Base-by-base conservation (phyloP, 208 protist species). In the Acanthamoeba royreba region DNA sequence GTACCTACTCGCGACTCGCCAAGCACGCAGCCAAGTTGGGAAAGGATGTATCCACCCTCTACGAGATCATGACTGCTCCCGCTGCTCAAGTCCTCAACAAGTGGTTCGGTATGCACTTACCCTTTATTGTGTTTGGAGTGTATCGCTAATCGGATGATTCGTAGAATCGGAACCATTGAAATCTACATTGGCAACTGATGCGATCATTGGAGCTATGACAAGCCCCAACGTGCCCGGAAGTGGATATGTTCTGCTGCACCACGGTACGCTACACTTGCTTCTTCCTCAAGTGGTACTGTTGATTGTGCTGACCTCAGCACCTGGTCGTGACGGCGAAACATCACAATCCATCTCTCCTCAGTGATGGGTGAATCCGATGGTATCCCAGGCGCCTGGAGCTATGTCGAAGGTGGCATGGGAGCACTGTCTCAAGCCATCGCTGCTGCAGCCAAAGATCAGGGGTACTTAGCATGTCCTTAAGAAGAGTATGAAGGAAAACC, bases 211-310 rank as follows among this genome's bases (percentile, higher is more conserved):
- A 4, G 95, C 93, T 33, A 95, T 96, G 87, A 79, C 66, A 2
- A 93, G 85, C 42, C 96, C 95, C 40, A 46, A 33, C 15, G 43
- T 61, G 19, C 90, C 93, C 31, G 96, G 96, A n/a, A 88, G 43
- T 66, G 93, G 52, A 8, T 97, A 97, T 47, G 96, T 97, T 0
- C 93, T 97, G 4, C 58, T 97, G 0, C 96, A 97, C 87, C 96
- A 97, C 55, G 93, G 86, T 92, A 13, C 55, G 9, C 45, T n/a
- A 66, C 0, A 7, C 61, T 49, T 33, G 9, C 25, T 28, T 28
- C 2, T 28, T 28, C 53, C 7, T 28, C 53, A 4, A 4, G 31
- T 33, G 7, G 53, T 28, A n/a, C 31, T 17, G 15, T 63, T 63
- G 8, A 19, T n/a, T 25, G 31, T 63, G 22, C 13, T 5, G 25